Base-by-base conservation (phyloP, 1,139 yeast species). In the Yamadazyma pseudoaaseri region DNA sequence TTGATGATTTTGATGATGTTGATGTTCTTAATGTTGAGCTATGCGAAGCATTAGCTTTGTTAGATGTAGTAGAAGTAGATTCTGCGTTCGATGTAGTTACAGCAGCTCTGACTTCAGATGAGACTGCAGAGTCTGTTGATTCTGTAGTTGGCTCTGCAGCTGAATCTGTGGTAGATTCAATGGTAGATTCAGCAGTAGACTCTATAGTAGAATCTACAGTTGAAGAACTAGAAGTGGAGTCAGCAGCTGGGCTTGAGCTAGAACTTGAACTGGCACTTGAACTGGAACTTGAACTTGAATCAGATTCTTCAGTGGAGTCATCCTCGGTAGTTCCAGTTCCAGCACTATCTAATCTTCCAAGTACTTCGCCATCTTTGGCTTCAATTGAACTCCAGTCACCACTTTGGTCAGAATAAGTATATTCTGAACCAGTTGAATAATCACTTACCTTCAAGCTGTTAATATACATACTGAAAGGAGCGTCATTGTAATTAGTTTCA, bases 361-460 rank as follows among this genome's bases (percentile, higher is more conserved):
- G 66, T 18, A 84, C 68, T 33, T 60, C 50, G 33, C 94, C 94
- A 44, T 69, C 73, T 11, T 65, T 60, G n/a, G 90, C 81, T 29
- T 68, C 52, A 39, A 86, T 83, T 2, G 87, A 79, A 24, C 68
- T 55, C 83, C 84, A 80, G 16, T 58, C 48, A 20, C 95, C 95
- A 11, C 79, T 56, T 30, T 65, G 63, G 47, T 79, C 90, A 23
- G 66, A 55, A 54, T 74, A 69, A 20, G 61, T 54, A 49, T 62
- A 60, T 16, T 54, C 54, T 14, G 51, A 52, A 28, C 72, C 74
- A 11, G 61, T 50, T 20, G 66, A 58, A 45, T 59, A 63, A 39
- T 64, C 68, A 28, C 52, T 54, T 8, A 62, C 57, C 12, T 44
- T 28, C 42, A 64, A 52, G 26, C 51, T 45, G 27, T 52, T 54